Conservation (phyloP, 768 basidiomycete species). For the Trametes cingulata region DNA sequence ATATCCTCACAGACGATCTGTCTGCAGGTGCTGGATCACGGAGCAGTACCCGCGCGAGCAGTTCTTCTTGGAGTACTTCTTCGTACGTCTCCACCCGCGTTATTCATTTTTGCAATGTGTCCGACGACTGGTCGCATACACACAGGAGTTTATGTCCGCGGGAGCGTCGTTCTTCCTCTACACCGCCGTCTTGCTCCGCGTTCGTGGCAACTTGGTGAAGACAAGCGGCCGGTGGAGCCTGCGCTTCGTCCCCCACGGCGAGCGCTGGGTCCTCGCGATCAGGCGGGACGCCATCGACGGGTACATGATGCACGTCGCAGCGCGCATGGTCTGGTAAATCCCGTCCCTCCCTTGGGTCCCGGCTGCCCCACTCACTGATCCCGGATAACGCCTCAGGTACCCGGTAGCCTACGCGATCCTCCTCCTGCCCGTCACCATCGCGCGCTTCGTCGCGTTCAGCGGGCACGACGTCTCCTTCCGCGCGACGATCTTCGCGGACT, state of each 20-base stretch:
- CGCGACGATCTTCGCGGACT: conserved; percentile 35
- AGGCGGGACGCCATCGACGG: conserved; percentile 36
- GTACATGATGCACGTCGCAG: conserved; percentile 33
- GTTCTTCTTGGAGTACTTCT: conserved; percentile 45
- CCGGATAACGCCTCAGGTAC: background rate
- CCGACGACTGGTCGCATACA: background rate
- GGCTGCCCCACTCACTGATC: background rate
- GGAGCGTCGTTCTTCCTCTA: conserved; percentile 36
- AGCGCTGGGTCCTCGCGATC: conserved; percentile 37
- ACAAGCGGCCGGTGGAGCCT: conserved; percentile 31
- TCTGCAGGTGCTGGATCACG: conserved; percentile 47
- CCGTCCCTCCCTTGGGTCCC: background rate
- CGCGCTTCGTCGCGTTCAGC: conserved; percentile 34
- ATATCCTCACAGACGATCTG: background rate
- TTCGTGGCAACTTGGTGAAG: conserved; percentile 39
- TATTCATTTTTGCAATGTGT: background rate
- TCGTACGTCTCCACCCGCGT: conserved; percentile 34
- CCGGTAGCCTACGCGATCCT: conserved; percentile 35
- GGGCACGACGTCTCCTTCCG: conserved; percentile 31
- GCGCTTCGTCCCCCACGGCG: conserved; percentile 32
- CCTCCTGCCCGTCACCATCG: conserved; percentile 37
- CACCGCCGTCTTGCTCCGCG: conserved; percentile 36
- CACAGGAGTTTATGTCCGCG: conserved; percentile 39
- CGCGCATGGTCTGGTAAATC: conserved; percentile 36
- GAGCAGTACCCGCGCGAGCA: conserved; percentile 40